Conservation (phyloP, 306 rosid species). For the Elaeagnus macrophylla region DNA sequence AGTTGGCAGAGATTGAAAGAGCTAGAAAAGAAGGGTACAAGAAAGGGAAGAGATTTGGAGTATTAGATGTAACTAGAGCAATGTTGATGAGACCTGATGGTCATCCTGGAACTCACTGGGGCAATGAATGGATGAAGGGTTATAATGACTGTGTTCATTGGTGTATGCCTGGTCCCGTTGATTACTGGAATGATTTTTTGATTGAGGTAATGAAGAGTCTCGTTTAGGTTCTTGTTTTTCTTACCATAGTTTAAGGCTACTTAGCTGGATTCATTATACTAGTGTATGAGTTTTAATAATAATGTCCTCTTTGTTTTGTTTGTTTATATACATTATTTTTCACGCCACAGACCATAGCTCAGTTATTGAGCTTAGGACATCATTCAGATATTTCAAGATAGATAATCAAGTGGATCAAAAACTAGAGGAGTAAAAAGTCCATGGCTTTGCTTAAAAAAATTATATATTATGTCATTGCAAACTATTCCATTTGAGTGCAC, state of each 20-base stretch:
- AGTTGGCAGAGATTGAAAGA: constrained; percentile 48
- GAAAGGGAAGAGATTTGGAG: constrained; percentile 21
- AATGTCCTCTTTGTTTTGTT: constrained; percentile 1
- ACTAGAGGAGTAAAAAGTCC: no score
- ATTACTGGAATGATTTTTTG: constrained; percentile 65
- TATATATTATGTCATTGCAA: no score
- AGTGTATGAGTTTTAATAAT: not conserved
- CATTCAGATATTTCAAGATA: no score
- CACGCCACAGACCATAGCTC: no score
- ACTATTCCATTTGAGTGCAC: no score
- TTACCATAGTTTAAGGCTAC: not conserved
- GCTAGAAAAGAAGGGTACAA: constrained; percentile 23
- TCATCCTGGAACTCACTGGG: constrained; percentile 73
- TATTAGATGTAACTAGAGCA: constrained; percentile 59
- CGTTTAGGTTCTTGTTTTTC: constrained; percentile 16
- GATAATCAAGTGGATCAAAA: no score
- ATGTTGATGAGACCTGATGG: constrained; percentile 86
- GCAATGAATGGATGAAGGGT: constrained; percentile 74
- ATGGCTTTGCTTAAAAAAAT: no score
- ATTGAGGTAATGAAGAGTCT: constrained; percentile 31
- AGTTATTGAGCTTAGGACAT: no score
- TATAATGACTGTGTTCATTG: constrained; percentile 86
- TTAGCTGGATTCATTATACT: not conserved
- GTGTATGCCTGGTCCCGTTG: constrained; percentile 93
- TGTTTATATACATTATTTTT: not conserved